phyloP scores from a whole-genome alignment of 441 rosid species.

The Omphalea diandra region DNA sequence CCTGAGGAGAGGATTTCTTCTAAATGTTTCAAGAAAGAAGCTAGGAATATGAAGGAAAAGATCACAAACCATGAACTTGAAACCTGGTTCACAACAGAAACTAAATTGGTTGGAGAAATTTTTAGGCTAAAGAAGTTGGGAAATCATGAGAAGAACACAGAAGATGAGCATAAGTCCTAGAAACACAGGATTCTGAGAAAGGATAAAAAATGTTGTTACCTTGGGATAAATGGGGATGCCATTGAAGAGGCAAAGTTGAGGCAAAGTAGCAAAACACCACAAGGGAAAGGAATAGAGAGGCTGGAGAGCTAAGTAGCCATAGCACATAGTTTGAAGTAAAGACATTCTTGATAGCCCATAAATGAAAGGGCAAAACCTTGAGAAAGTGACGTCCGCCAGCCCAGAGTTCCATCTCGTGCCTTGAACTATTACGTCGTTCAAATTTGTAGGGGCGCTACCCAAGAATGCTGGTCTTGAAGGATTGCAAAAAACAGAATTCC shows the following conservation, averaged over 20 bases:
- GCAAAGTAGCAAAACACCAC: conserved; percentile 38
- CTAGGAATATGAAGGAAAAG: conserved; percentile 34
- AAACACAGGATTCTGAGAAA: not conserved
- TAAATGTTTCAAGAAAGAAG: conserved; percentile 27
- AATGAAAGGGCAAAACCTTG: conserved; percentile 34
- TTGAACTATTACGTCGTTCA: conserved; percentile 37
- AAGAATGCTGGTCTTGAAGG: conserved; percentile 40
- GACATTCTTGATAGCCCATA: conserved; percentile 36
- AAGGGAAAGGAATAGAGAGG: conserved; percentile 33
- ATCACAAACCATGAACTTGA: conserved; percentile 30
- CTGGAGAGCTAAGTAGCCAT: conserved; percentile 26
- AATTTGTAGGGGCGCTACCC: conserved; percentile 32
- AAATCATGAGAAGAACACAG: not conserved
- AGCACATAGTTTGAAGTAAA: conserved; percentile 37
- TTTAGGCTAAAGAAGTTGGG: not conserved
- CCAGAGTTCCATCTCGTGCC: conserved; percentile 42
- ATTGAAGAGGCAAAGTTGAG: conserved; percentile 34
- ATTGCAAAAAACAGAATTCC: conserved; percentile 35
- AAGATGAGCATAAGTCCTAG: not conserved
- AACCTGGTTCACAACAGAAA: conserved; percentile 24
- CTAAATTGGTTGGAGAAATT: not conserved
- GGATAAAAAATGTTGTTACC: conserved; percentile 18
- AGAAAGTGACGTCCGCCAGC: conserved; percentile 29
- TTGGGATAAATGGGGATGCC: conserved; percentile 37
- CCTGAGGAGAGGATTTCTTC: conserved; percentile 33